phyloP scores from a whole-genome alignment of 805 yeast species.

The Ogataea polymorpha region DNA sequence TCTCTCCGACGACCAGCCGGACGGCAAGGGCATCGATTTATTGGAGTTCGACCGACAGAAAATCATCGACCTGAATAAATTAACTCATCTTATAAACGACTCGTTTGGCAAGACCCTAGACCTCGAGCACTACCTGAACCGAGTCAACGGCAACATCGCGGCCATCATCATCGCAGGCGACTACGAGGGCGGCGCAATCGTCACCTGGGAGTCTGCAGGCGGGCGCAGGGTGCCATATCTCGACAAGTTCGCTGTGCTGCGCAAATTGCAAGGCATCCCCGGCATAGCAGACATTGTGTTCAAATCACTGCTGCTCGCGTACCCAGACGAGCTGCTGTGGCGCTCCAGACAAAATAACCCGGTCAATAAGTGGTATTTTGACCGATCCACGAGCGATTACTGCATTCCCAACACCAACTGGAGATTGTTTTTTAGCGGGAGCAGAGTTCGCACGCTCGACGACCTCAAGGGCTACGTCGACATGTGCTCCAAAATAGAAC shows the following conservation, averaged over 20 bases:
- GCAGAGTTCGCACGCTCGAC: conserved; percentile 27
- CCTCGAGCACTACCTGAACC: conserved; percentile 56
- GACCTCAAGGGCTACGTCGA: conserved; percentile 46
- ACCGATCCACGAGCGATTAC: conserved; percentile 73
- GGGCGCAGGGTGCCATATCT: conserved; percentile 60
- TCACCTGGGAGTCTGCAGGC: conserved; percentile 66
- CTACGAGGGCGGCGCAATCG: conserved; percentile 91
- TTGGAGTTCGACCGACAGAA: conserved; percentile 35
- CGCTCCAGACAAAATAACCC: conserved; percentile 84
- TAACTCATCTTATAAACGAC: conserved; percentile 65
- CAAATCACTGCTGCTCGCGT: conserved; percentile 67
- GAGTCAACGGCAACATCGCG: conserved; percentile 68
- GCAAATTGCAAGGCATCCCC: conserved; percentile 81
- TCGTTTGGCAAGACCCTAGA: conserved; percentile 75
- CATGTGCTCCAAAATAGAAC: conserved; percentile 55
- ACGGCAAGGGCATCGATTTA: conserved; percentile 39
- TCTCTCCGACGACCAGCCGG: conserved; percentile 25
- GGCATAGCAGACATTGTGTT: conserved; percentile 93
- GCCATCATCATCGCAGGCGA: conserved; percentile 85
- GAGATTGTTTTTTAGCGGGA: conserved; percentile 43
- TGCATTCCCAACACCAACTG: conserved; percentile 39
- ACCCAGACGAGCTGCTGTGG: conserved; percentile 80
- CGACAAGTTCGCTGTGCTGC: conserved; percentile 91
- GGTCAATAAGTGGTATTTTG: conserved; percentile 97
- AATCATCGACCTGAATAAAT: conserved; percentile 50